These are phyloP conservation scores for Torulaspora pretoriensis DNA, from an alignment of 1,139 yeast species.

Conservation along the genomic window DNA sequence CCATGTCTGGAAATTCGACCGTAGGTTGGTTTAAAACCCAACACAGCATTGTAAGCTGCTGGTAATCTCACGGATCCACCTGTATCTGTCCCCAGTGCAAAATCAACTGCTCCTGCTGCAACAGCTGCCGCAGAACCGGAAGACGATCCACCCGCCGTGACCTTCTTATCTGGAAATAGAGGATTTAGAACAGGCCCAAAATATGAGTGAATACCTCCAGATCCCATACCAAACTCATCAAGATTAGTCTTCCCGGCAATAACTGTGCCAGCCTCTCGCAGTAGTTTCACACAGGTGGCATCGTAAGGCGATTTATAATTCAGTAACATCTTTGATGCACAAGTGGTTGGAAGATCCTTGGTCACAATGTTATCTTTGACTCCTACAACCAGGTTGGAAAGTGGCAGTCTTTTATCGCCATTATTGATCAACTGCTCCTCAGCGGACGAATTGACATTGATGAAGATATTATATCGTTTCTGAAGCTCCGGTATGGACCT, in stretches of 20 bases:
- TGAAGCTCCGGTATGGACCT: conserved; percentile 21
- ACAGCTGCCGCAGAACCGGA: conserved; percentile 97
- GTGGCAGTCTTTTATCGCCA: conserved; percentile 5
- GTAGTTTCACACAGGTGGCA: conserved; percentile 62
- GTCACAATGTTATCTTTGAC: conserved; percentile 81
- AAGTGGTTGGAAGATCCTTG: conserved; percentile 59
- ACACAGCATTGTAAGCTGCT: conserved; percentile 76
- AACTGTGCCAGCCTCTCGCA: conserved; percentile 49
- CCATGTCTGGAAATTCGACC: conserved; percentile 93
- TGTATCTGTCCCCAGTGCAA: conserved; percentile 88
- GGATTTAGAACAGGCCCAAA: conserved; percentile 76
- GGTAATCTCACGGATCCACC: conserved; percentile 96
- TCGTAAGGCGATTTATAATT: conserved; percentile 71
- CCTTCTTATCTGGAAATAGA: conserved; percentile 35
- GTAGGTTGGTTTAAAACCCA: conserved; percentile 90
- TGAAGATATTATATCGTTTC: conserved; percentile 39
- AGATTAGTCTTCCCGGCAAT: conserved; percentile 78
- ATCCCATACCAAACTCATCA: conserved; percentile 99
- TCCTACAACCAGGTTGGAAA: conserved; percentile 38
- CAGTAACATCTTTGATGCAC: conserved; percentile 61
- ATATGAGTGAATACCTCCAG: conserved; percentile 52
- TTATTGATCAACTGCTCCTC: conserved; percentile 9
- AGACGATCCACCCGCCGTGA: conserved; percentile 84
- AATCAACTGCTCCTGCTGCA: conserved; percentile 62
- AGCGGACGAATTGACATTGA: conserved; percentile 33